Evolutionary conservation across 257 asterid species (phyloP).

Genomic region (Nicotiana tabacum): DNA sequence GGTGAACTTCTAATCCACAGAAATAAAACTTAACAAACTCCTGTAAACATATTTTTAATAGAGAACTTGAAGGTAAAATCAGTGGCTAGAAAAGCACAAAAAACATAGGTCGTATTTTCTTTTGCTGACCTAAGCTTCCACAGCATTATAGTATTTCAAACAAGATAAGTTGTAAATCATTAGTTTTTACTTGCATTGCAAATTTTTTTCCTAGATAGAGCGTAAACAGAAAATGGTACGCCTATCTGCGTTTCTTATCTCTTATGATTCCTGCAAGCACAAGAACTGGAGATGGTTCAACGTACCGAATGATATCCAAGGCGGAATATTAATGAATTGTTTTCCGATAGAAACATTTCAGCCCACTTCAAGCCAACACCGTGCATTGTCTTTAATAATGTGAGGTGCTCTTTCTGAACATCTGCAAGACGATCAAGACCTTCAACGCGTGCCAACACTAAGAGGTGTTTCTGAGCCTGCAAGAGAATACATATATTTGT

Average conservation of each 20-base stretch:
- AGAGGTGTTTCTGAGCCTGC: constrained; percentile 70
- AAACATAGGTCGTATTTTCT: background rate
- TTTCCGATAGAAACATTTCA: constrained; percentile 47
- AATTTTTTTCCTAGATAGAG: background rate
- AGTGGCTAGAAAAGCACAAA: background rate
- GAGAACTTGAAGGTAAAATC: background rate
- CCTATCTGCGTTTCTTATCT: background rate
- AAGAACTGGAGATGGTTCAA: background rate
- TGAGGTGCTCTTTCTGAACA: constrained; percentile 49
- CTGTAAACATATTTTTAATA: background rate
- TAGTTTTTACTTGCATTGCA: no score
- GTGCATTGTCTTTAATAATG: constrained; percentile 65
- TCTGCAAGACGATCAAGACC: constrained; percentile 74
- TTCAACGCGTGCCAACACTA: constrained; percentile 64
- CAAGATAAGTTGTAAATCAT: no score
- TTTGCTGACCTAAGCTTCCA: no score
- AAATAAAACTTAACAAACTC: background rate
- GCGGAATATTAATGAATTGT: constrained; percentile 58
- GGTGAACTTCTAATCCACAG: background rate
- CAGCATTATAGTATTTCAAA: no score
- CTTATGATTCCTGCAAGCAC: background rate
- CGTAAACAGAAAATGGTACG: background rate
- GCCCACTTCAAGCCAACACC: constrained; percentile 72
- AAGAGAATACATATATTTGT: constrained; percentile 4
- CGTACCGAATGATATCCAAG: constrained; percentile 88